phyloP scores from a whole-genome alignment of 2,329 filamentous ascomycete genomes.

The Volutella citrinella region DNA sequence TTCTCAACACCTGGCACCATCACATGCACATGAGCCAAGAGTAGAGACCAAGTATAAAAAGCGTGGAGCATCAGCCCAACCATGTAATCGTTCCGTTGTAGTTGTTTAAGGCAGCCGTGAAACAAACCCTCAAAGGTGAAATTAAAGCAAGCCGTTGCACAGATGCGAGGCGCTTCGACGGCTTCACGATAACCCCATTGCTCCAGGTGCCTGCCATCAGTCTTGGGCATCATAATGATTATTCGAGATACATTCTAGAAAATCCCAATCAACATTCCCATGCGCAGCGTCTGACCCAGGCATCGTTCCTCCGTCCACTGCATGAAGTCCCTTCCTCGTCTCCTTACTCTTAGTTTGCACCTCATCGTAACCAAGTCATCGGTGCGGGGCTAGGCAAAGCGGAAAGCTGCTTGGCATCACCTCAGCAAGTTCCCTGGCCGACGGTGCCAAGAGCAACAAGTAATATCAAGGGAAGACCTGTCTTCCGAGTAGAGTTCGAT shows the following conservation, averaged over 20 bases:
- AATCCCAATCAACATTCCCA: constrained; percentile 19
- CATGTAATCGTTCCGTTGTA: too few relatives aligned
- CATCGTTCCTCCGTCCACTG: constrained; percentile 13
- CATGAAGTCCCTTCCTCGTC: constrained; percentile 17
- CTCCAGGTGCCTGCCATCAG: constrained; percentile 22
- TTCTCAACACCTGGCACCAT: too few relatives aligned
- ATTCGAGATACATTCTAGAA: constrained; percentile 31
- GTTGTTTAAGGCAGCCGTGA: too few relatives aligned
- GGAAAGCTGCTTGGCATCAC: constrained; percentile 16
- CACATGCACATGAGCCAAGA: too few relatives aligned
- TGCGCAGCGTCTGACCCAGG: constrained; percentile 12
- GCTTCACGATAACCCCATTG: constrained; percentile 22
- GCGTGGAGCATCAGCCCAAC: too few relatives aligned
- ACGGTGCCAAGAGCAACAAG: constrained; percentile 16
- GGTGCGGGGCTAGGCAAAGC: constrained; percentile 9
- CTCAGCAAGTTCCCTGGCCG: constrained; percentile 14
- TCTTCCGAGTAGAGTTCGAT: constrained; percentile 17
- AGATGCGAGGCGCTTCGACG: too few relatives aligned
- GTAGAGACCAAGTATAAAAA: too few relatives aligned
- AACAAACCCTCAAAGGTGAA: too few relatives aligned
- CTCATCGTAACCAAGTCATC: constrained; percentile 14
- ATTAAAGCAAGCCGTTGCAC: too few relatives aligned
- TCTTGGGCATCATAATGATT: constrained; percentile 27
- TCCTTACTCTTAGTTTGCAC: too few relatives aligned
- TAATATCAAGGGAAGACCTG: constrained; percentile 21